phyloP scores from a whole-genome alignment of 768 basidiomycete genomes.

The Cyclocybe aegerita region DNA sequence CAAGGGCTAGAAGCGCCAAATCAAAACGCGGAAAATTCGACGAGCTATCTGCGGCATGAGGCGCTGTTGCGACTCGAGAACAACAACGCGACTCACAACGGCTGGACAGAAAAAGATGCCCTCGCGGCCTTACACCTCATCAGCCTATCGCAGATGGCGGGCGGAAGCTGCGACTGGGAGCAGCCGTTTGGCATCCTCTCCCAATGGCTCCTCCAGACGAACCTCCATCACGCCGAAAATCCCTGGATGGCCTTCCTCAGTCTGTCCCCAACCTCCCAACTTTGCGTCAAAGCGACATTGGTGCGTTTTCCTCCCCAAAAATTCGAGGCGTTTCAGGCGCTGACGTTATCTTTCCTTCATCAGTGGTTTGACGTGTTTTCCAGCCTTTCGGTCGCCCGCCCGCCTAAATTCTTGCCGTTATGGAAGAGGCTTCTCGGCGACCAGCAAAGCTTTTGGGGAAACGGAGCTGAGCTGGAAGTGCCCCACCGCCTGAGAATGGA shows the following conservation, averaged over 20 bases:
- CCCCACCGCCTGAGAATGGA: constrained; percentile 61
- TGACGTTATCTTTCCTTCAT: constrained; percentile 12
- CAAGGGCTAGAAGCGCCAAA: constrained; percentile 60
- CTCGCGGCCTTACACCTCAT: constrained; percentile 79
- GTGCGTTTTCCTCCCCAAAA: constrained; percentile 42
- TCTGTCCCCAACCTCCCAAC: constrained; percentile 52
- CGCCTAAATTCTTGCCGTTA: constrained; percentile 64
- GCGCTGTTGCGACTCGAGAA: constrained; percentile 62
- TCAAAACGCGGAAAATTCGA: constrained; percentile 54
- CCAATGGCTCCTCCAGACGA: constrained; percentile 74
- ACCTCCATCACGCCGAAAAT: constrained; percentile 62
- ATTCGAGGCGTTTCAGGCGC: constrained; percentile 5
- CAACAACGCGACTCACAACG: constrained; percentile 51
- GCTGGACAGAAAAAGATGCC: constrained; percentile 67
- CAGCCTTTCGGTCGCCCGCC: constrained; percentile 55
- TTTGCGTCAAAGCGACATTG: constrained; percentile 70
- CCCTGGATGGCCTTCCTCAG: constrained; percentile 56
- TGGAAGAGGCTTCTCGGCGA: constrained; percentile 67
- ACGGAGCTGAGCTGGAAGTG: constrained; percentile 24
- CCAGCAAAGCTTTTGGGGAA: constrained; percentile 44
- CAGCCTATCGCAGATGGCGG: constrained; percentile 69
- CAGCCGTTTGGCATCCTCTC: constrained; percentile 66
- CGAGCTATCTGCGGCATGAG: constrained; percentile 66
- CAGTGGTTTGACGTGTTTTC: constrained; percentile 83
- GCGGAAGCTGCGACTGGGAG: constrained; percentile 70